Percentiles rank a stretch among this genome's conserved stretches.
These are phyloP conservation scores for Pichia thaimueangensis DNA, from an alignment of 805 yeast species.

Conservation along the genomic window DNA sequence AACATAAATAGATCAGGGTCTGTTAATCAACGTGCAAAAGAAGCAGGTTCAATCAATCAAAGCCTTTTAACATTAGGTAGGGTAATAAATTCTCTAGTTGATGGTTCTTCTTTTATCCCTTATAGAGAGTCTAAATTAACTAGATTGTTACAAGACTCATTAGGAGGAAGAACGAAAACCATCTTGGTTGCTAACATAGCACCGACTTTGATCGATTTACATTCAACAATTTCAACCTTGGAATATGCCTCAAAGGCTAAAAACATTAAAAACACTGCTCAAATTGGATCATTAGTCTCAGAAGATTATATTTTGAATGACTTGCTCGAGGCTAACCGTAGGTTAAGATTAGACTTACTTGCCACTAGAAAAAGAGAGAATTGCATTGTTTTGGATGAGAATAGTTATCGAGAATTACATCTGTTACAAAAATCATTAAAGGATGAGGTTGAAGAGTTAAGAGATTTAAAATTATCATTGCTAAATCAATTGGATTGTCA, in stretches of 20 bases:
- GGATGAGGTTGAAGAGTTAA: constrained; percentile 43
- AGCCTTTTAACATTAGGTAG: constrained; percentile 82
- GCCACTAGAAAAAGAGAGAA: constrained; percentile 64
- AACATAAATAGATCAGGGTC: constrained; percentile 87
- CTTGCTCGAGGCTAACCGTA: constrained; percentile 39
- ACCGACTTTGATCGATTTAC: constrained; percentile 45
- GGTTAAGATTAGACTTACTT: constrained; percentile 44
- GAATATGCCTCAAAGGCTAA: constrained; percentile 55
- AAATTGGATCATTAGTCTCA: constrained; percentile 37
- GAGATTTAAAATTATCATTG: constrained; percentile 36
- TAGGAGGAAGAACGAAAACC: constrained; percentile 85
- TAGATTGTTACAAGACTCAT: constrained; percentile 64
- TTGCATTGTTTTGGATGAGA: constrained; percentile 49
- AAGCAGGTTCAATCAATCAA: constrained; percentile 90
- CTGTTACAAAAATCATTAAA: constrained; percentile 43
- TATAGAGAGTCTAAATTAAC: constrained; percentile 72
- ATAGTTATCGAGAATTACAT: constrained; percentile 48
- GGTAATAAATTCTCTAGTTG: constrained; percentile 72
- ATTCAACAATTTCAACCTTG: constrained; percentile 47
- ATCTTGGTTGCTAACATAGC: constrained; percentile 83
- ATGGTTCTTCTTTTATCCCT: constrained; percentile 66
- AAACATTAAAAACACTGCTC: constrained; percentile 46
- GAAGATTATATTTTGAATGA: constrained; percentile 41
- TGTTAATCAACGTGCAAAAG: constrained; percentile 75
- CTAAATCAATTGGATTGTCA: constrained; percentile 13